Conservation (phyloP, 257 asterid species). For the Capsicum rhomboideum region DNA sequence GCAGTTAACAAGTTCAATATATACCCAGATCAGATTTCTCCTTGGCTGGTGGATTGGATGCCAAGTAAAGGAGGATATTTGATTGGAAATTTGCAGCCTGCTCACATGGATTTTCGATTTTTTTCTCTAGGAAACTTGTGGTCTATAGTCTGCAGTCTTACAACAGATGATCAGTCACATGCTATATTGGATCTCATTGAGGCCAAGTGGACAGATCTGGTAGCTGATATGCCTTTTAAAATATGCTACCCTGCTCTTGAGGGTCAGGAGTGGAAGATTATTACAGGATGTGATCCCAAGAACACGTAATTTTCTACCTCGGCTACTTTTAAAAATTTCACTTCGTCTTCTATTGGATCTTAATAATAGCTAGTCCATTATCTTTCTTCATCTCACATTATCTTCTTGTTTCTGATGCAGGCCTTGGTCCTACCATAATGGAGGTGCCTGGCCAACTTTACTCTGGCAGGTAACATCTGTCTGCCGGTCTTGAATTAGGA, state of each 20-base stretch:
- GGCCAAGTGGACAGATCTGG: slow-evolving; percentile 70
- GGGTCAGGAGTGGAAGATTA: slow-evolving; percentile 70
- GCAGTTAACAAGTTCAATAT: slow-evolving; percentile 72
- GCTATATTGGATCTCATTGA: slow-evolving; percentile 65
- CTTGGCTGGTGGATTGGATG: slow-evolving; percentile 78
- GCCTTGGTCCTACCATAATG: slow-evolving; percentile 84
- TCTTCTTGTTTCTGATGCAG: slow-evolving; percentile 26
- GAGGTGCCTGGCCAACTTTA: slow-evolving; percentile 75
- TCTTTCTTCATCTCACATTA: background rate
- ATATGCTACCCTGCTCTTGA: slow-evolving; percentile 80
- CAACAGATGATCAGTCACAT: slow-evolving; percentile 51
- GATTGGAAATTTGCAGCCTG: slow-evolving; percentile 71
- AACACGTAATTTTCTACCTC: slow-evolving; percentile 41
- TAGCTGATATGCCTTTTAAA: slow-evolving; percentile 67
- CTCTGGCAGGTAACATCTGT: slow-evolving; percentile 59
- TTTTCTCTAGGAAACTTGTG: slow-evolving; percentile 69
- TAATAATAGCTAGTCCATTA: background rate
- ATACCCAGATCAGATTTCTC: slow-evolving; percentile 72
- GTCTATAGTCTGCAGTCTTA: slow-evolving; percentile 56
- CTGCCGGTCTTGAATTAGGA: background rate
- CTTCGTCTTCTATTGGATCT: background rate
- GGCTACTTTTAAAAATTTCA: background rate
- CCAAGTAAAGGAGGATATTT: slow-evolving; percentile 64
- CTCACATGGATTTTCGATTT: slow-evolving; percentile 79
- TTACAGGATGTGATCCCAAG: slow-evolving; percentile 73